phyloP scores from a whole-genome alignment of 1,284 basidiomycete genomes.

The Heimioporus retisporus region DNA sequence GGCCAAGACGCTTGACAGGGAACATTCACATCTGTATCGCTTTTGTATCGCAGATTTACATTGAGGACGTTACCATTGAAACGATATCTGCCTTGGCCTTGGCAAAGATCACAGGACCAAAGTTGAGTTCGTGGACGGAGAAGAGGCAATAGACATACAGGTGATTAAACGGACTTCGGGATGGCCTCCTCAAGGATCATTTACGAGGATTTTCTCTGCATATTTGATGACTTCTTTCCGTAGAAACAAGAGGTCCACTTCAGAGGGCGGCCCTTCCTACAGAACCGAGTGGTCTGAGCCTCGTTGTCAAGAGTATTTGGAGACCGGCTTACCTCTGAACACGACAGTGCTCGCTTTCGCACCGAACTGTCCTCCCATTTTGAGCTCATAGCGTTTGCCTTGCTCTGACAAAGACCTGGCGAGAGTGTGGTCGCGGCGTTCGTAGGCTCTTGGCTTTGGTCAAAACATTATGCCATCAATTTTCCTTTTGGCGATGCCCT shows the following conservation, averaged over 20 bases:
- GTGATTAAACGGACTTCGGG: too few species aligned
- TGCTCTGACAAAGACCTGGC: slow-evolving; percentile 89
- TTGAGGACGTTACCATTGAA: background rate
- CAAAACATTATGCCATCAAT: slow-evolving; percentile 74
- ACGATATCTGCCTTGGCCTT: background rate
- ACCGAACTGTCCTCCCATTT: slow-evolving; percentile 87
- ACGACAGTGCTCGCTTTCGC: slow-evolving; percentile 91
- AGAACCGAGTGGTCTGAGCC: background rate
- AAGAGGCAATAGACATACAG: too few species aligned
- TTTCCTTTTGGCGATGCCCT: slow-evolving; percentile 80
- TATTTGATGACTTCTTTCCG: too few species aligned
- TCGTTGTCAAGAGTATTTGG: background rate
- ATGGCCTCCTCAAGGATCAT: too few species aligned
- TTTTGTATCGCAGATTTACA: background rate
- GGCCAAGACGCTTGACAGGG: too few species aligned
- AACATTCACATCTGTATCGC: too few species aligned
- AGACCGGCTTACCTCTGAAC: slow-evolving; percentile 65
- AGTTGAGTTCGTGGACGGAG: background rate
- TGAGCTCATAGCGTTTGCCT: slow-evolving; percentile 82
- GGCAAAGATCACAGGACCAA: background rate
- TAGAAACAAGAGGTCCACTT: too few species aligned
- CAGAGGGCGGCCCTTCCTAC: too few species aligned
- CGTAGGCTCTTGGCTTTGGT: slow-evolving; percentile 76
- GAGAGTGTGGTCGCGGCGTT: slow-evolving; percentile 73
- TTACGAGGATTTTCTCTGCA: too few species aligned